Base-by-base conservation (phyloP, 1,139 yeast species). In the Saccharomyces hybrid region DNA sequence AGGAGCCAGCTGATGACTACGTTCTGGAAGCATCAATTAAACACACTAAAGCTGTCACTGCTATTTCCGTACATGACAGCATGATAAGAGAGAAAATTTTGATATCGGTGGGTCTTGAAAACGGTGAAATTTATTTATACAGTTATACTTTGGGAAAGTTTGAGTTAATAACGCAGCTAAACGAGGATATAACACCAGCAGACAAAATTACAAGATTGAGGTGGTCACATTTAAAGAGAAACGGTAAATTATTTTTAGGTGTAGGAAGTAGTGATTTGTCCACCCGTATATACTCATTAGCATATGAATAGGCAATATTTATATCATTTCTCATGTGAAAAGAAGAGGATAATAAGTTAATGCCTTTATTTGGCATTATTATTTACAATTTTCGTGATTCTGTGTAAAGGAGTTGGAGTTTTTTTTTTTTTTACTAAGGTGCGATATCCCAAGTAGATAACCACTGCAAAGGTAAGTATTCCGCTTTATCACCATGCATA, bases 91-190 rank as follows among this genome's bases (percentile, higher is more conserved):
- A 68, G 20, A 69, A 67, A 27, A 58, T 75, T 13, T 49, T 77
- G 1, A 59, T 89, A 8, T 86, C 87, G 0, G 80, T 80, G 14
- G 99, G 99, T 1, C 73, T 83, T 42, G 98, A 91, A 62, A 75
- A 74, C 55, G 98, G 91, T 55, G 72, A 62, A 52, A 69, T 79
- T 28, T 68, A 64, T 20, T 57, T 75, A 13, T 72, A 71, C 54
- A 59, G 61, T 9, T 75, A 75, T 51, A 56, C 57, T 41, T 42
- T 54, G 4, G 41, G 47, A 8, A 59, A 57, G 1, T 72, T 80
- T 50, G 59, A 58, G 5, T 58, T 70, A 41, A 52, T 75, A 1
- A 59, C 63, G 1, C 62, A 69, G 1, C 57, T 85, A 8, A 75
- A 73, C 25, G 63, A 63, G 0, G 60, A 59, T 0, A 67, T 77